Evolutionary conservation across 768 basidiomycete species (phyloP), one percentile per base, ranked within the genome.

Genomic region (Clitopilus passeckerianus): DNA sequence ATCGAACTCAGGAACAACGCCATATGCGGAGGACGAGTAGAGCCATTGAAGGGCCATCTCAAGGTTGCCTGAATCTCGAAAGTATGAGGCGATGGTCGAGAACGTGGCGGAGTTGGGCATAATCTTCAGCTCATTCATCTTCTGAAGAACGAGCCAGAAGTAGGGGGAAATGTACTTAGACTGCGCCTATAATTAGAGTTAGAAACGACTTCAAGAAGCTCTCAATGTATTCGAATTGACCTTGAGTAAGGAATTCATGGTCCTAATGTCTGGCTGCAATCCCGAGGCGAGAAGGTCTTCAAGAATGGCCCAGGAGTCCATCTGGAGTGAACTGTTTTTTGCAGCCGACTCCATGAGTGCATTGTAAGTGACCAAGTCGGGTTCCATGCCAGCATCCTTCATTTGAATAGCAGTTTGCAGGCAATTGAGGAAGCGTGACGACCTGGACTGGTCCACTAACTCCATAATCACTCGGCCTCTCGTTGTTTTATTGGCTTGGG

Each of bases 11-110:
- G 86, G 85, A 1, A 78, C 69, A 1, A 92, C 65, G 1, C 79
- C 80, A 12, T 73, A 73, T 12, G 56, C 59, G 55, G 80, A 78
- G 85, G 91, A 86, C 52, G 82, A 74, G n/a, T 82, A 73, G 34
- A 91, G 72, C 56, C 79, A 76, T 50, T 82, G 82, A 24, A 95
- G 70, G 5, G 85, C 84, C 58, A 83, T 76, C 69, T 94, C 92
- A 18, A 91, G 67, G 63, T 89, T 86, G 41, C 76, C 74, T 7
- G 76, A 72, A 0, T 66, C 59, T 5, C 75, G 70, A 53, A 78
- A 77, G 34, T 81, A 80, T 30, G 66, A 62, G 66, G 91, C 80
- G 65, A 90, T 72, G 55, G 74, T 65, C 50, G 78, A 74, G 68
- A 84, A 90, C 0, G 82, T 87, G 6, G 71, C 64, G 34, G 77